Evolutionary conservation across 75 land plant genomes (phyloP), one percentile per base, ranked within the genome.

Genomic region (Pseudotsuga menziesii): DNA sequence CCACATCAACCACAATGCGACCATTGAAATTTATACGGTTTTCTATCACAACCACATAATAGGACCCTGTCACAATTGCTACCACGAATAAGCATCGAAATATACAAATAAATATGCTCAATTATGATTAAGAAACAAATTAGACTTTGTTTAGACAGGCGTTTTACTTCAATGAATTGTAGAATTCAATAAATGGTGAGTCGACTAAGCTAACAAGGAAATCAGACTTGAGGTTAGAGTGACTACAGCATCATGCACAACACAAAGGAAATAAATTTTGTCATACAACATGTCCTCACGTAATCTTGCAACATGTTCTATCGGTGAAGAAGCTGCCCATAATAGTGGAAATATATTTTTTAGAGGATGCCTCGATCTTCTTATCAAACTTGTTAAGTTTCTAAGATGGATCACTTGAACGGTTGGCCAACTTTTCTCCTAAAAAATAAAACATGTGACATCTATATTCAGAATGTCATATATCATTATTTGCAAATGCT

Each of bases 291-390:
- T 94, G 99, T 94, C 75, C 99, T 86, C 78, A 96, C 97, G 85
- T 93, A 96, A 80, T 96, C 99, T 82, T 96, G 99, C 44, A 96
- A 57, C 99, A 96, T 96, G 80, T 96, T 96, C 75, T 96, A 97
- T 82, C 94, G 97, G 72, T 94, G 99, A 57, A 94, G 83, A 52
- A 96, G 88, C 78, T 96, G 99, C 36, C 99, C 97, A 86, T 96
- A 96, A 64, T 94, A 96, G 82, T 96, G 99, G 73, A 96, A 96
- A 71, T 96, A 96, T 92, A 96, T 91, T 79, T 96, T 94, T 23
- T 93, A 80, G 97, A 96, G 5, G 99, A 83, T 29, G 93, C 60
- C 79, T 96, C 99, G 67, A 94, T 94, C 83, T 96, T 96, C 69
- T 87, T 83, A 79, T 96, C 99, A 78, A 94, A 96, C 77, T 89